Evolutionary conservation across 306 rosid genomes (phyloP).

Genomic region (Hippophae rhamnoides): DNA sequence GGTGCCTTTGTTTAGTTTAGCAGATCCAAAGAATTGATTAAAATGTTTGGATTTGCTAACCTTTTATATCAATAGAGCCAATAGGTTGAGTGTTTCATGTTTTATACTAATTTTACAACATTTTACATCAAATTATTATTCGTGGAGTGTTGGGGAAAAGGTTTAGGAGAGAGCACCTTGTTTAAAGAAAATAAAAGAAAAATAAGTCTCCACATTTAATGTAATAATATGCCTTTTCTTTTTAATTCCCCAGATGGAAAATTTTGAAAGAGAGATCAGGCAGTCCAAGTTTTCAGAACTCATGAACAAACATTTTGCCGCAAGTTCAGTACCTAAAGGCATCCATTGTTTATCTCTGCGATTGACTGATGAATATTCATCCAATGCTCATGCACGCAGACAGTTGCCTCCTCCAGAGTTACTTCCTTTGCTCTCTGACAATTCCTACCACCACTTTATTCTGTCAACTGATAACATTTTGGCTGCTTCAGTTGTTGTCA

Average conservation of each 20-base stretch:
- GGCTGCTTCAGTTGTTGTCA: constrained; percentile 96
- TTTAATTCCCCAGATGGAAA: constrained; percentile 58
- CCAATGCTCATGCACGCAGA: constrained; percentile 95
- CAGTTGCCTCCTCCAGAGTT: constrained; percentile 94
- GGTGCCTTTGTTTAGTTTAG: too few relatives aligned
- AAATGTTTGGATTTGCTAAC: too few relatives aligned
- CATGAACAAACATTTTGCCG: constrained; percentile 93
- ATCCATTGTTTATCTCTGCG: constrained; percentile 93
- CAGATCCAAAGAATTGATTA: too few relatives aligned
- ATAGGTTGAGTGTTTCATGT: too few relatives aligned
- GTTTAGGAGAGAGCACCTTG: neutral
- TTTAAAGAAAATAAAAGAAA: neutral
- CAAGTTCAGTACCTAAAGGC: constrained; percentile 94
- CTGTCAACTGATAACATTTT: constrained; percentile 89
- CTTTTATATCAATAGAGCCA: too few relatives aligned
- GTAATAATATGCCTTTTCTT: constrained; percentile 10
- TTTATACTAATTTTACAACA: too few relatives aligned
- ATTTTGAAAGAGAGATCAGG: constrained; percentile 78
- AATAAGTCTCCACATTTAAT: neutral
- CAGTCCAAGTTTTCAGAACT: constrained; percentile 78
- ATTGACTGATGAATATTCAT: constrained; percentile 95
- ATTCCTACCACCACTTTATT: constrained; percentile 81
- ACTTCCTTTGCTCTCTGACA: constrained; percentile 75
- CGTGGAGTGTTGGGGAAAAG: neutral
- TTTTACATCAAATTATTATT: too few relatives aligned